Evolutionary conservation across 2,329 filamentous ascomycete species (phyloP).

Genomic region (Fusarium sp.): DNA sequence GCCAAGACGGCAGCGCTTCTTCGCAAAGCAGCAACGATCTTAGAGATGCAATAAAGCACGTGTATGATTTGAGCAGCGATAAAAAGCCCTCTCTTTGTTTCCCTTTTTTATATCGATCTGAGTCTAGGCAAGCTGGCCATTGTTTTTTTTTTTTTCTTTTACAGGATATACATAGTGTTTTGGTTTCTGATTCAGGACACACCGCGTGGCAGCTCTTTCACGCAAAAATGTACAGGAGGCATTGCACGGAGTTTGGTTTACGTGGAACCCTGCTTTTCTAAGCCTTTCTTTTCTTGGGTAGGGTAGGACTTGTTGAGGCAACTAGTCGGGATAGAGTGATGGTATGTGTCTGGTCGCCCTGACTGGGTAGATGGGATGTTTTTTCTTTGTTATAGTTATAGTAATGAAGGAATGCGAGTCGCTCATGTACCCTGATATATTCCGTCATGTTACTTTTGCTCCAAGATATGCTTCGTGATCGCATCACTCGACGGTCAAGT

Average conservation of each 20-base stretch:
- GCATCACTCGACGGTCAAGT: neutral
- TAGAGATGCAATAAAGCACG: slow-evolving; percentile 44
- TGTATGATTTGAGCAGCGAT: slow-evolving; percentile 35
- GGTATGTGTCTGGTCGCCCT: slow-evolving; percentile 9
- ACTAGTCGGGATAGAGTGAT: slow-evolving; percentile 30
- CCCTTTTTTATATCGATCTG: slow-evolving; percentile 12
- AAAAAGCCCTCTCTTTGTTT: slow-evolving; percentile 17
- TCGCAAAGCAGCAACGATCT: slow-evolving; percentile 63
- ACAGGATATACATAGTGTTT: slow-evolving; percentile 36
- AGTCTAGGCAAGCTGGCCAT: slow-evolving; percentile 29
- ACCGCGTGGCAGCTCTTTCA: slow-evolving; percentile 30
- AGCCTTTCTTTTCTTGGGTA: slow-evolving; percentile 32
- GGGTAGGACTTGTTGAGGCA: slow-evolving; percentile 27
- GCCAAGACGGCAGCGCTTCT: slow-evolving; percentile 78
- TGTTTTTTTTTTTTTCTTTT: slow-evolving; percentile 30
- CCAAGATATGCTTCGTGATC: neutral
- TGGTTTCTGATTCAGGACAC: slow-evolving; percentile 21
- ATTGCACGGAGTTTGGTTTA: slow-evolving; percentile 52
- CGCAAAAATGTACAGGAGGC: slow-evolving; percentile 47
- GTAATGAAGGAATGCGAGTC: slow-evolving; percentile 39
- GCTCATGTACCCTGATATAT: slow-evolving; percentile 8
- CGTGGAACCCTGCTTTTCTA: slow-evolving; percentile 30
- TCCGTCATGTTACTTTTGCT: neutral
- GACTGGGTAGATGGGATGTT: slow-evolving; percentile 10
- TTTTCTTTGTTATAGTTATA: slow-evolving; percentile 37